These are phyloP conservation scores for Eucalyptus curtisii DNA, from an alignment of 345 rosid genomes.

Conservation along the genomic window DNA sequence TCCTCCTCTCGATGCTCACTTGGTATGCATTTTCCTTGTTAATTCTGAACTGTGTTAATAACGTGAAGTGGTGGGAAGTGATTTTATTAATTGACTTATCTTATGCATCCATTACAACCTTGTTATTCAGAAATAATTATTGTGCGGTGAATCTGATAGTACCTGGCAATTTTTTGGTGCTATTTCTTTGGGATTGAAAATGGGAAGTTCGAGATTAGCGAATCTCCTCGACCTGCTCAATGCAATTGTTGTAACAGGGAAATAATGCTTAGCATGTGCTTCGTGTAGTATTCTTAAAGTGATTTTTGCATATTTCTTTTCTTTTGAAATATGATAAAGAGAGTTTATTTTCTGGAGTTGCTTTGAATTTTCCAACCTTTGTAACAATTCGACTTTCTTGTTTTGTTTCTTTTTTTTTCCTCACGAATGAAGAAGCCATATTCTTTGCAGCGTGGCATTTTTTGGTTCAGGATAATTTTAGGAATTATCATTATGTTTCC, in stretches of 20 bases:
- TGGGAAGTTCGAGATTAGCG: not conserved
- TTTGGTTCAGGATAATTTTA: not conserved
- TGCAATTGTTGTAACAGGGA: not conserved
- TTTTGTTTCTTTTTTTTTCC: not conserved
- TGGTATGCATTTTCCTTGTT: conserved; percentile 34
- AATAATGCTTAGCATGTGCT: not conserved
- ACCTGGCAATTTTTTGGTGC: not conserved
- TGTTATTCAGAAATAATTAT: not conserved
- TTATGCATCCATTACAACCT: not conserved
- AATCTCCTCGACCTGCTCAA: not conserved
- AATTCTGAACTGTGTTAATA: not conserved
- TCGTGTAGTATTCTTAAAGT: not conserved
- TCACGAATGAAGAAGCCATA: not conserved
- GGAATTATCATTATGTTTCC: not conserved
- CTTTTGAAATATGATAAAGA: not conserved
- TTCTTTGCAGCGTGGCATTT: not conserved
- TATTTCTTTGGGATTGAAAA: not conserved
- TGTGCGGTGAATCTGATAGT: not conserved
- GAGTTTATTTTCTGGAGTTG: not conserved
- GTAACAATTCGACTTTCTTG: not conserved
- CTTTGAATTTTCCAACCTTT: not conserved
- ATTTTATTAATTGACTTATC: not conserved
- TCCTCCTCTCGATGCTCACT: conserved; percentile 99
- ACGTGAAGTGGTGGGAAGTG: not conserved
- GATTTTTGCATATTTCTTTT: not conserved